A percentile compares a stretch with the other conserved stretches of the same genome.
Evolutionary conservation across 2,329 filamentous ascomycete species (phyloP).

Genomic region (Fusarium pininemorale): DNA sequence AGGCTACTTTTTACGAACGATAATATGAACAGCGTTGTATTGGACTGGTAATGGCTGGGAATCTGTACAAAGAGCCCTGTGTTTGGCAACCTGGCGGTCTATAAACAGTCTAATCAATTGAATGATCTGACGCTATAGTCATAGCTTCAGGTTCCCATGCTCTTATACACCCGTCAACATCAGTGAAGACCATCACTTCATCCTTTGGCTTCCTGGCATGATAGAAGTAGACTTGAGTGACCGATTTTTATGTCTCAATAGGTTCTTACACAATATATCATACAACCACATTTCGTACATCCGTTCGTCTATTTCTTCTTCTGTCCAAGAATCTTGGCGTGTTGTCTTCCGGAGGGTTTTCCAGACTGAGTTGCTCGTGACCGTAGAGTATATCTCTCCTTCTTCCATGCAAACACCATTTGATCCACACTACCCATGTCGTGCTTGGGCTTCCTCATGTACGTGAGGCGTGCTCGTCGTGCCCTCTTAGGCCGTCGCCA

Average conservation of each 20-base stretch:
- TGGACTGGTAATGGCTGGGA: neutral
- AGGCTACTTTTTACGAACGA: neutral
- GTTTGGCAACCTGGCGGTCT: neutral
- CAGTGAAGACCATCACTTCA: neutral
- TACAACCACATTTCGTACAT: slow-evolving; percentile 35
- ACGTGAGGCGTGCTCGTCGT: slow-evolving; percentile 86
- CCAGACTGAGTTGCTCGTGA: slow-evolving; percentile 46
- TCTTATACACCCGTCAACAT: neutral
- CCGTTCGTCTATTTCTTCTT: slow-evolving; percentile 28
- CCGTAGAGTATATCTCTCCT: slow-evolving; percentile 54
- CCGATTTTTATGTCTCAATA: slow-evolving; percentile 30
- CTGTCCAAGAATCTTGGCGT: slow-evolving; percentile 27
- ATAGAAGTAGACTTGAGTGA: neutral
- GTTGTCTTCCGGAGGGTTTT: slow-evolving; percentile 19
- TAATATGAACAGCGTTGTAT: neutral
- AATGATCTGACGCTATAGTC: neutral
- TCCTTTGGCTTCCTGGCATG: neutral
- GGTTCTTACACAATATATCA: slow-evolving; percentile 43
- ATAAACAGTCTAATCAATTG: neutral
- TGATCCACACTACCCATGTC: slow-evolving; percentile 88
- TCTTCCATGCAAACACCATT: slow-evolving; percentile 68
- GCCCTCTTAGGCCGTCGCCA: slow-evolving; percentile 86
- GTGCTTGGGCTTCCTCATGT: slow-evolving; percentile 88
- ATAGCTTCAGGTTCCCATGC: neutral
- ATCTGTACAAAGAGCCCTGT: neutral